Evolutionary conservation across 495 filamentous ascomycete genomes (phyloP), one percentile per base, ranked within the genome.

Genomic region (Xylaria grammica): DNA sequence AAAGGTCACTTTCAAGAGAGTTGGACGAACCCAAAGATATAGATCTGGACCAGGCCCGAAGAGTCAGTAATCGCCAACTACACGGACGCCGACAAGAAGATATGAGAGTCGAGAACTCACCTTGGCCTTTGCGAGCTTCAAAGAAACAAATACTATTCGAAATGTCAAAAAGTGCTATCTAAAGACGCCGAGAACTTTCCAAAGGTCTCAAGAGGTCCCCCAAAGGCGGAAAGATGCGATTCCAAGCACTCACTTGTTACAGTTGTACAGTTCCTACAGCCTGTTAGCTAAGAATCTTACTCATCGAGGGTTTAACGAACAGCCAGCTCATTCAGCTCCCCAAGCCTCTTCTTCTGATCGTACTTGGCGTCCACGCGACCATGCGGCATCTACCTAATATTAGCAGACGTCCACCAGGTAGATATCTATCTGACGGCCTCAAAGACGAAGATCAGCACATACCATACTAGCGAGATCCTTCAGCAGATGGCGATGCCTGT

Each of bases 321-420:
- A 42, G 95, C 95, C 17, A 98, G 87, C 75, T 97, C 94, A 80
- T 98, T 98, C 8, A 99, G 86, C 70, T 97, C 88, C 76, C 91
- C 88, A 63, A 97, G 89, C 70, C 96, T 93, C 57, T 93, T 94
- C 77, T 98, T 97, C 42, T 94, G 95, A 70, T 98, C 94, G 55
- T 97, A 87, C 77, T 99, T 99, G 63, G 90, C 93, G 75, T 99
- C 95, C 79, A 96, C 96, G 70, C 93, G 86, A 40, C 87, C 87
- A 71, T 99, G 95, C 0, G 95, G 95, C 53, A 99, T 87, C 62
- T 64, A 34, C 20, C 32, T 32, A 5, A 11, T 15, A 26, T 58
- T 17, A 64, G 62, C 32, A 46, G 20, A 17, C 46, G 13, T 29
- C 58, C 19, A 42, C 15, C 38, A 10, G 10, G 17, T 20, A 48